phyloP scores from a whole-genome alignment of 2,329 filamentous ascomycete genomes.

The Diatrype stigma region DNA sequence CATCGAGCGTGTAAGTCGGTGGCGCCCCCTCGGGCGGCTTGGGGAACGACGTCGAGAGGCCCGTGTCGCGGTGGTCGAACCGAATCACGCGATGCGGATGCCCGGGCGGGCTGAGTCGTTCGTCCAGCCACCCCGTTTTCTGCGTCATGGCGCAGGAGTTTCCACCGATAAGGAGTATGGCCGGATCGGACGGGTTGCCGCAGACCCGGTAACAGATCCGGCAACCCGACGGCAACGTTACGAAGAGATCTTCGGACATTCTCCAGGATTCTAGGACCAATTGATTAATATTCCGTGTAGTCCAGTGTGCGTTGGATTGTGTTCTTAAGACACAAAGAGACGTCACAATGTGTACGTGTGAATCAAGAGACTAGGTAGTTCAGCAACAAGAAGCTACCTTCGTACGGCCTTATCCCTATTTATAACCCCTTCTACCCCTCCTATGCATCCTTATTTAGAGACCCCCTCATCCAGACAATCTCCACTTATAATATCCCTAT shows the following conservation, averaged over 20 bases:
- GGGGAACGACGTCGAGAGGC: slow-evolving; percentile 14
- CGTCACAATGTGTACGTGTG: no score
- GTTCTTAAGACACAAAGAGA: no score
- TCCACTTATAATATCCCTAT: no score
- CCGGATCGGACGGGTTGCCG: slow-evolving; percentile 19
- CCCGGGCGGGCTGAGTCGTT: slow-evolving; percentile 11
- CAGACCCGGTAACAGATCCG: slow-evolving; percentile 27
- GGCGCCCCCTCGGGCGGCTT: slow-evolving; percentile 8
- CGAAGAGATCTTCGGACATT: slow-evolving; percentile 21
- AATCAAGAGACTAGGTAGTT: no score
- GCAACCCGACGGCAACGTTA: slow-evolving; percentile 19
- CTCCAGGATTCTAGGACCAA: neutral
- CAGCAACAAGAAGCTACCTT: no score
- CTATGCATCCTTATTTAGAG: no score
- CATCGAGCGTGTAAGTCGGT: slow-evolving; percentile 20
- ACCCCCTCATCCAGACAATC: no score
- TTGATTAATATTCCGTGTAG: no score
- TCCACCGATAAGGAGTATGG: slow-evolving; percentile 11
- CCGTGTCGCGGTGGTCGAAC: slow-evolving; percentile 8
- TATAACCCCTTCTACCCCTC: no score
- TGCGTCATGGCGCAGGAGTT: slow-evolving; percentile 20
- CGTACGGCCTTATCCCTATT: no score
- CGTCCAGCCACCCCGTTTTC: slow-evolving; percentile 17
- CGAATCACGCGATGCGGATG: slow-evolving; percentile 7
- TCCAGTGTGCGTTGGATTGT: no score